Conservation (phyloP, 495 filamentous ascomycete species). For the Penicillium paxilli region DNA sequence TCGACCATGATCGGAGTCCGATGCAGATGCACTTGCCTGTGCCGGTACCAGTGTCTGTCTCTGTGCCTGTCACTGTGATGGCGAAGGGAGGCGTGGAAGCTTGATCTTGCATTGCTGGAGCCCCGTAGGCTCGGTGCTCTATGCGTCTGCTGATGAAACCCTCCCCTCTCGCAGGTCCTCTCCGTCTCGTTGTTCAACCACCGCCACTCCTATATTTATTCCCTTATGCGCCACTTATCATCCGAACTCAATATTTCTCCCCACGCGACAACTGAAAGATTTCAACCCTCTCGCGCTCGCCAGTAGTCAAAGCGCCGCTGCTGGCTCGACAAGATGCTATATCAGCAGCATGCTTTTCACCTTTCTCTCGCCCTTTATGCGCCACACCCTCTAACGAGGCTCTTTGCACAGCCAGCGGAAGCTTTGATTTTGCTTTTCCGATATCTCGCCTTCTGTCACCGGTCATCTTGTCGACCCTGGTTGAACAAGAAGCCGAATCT, state of each 20-base stretch:
- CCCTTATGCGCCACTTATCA: conserved; percentile 10
- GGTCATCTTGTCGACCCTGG: neutral
- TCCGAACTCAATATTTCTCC: conserved; percentile 1
- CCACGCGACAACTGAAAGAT: conserved; percentile 17
- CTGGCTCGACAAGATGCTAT: conserved; percentile 7
- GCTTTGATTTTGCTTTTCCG: neutral
- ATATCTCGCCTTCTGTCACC: neutral
- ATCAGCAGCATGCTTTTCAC: neutral
- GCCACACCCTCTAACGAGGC: neutral
- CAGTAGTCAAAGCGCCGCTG: conserved; percentile 3
- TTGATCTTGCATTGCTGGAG: conserved; percentile 1
- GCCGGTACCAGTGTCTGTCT: conserved; percentile 1
- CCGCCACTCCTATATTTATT: neutral
- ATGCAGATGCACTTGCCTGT: conserved; percentile 4
- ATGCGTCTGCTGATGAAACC: conserved; percentile 7
- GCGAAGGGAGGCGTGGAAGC: neutral
- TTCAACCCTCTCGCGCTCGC: neutral
- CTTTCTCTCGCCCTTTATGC: neutral
- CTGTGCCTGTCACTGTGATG: neutral
- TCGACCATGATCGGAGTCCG: conserved; percentile 13
- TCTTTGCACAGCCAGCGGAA: neutral
- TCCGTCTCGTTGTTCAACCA: neutral
- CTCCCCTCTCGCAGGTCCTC: neutral
- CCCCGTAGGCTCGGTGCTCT: neutral
- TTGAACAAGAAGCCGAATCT: neutral